A percentile compares a stretch with the other conserved stretches of the same genome.
Conservation (phyloP, 306 rosid genomes). For the Oemleria cerasiformis region DNA sequence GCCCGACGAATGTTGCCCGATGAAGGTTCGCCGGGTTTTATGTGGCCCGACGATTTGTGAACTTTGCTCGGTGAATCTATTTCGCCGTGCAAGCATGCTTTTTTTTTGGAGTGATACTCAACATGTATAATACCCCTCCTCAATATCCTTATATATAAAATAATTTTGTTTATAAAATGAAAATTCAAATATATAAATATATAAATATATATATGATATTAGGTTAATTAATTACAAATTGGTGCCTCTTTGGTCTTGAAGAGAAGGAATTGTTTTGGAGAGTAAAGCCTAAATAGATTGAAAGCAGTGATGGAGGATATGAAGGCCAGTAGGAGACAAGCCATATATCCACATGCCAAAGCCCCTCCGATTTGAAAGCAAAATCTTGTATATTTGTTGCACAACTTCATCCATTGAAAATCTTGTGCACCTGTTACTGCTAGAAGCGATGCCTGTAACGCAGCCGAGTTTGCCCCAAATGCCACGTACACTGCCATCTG, state of each 20-base stretch:
- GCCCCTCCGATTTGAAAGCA: conserved; percentile 65
- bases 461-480: conserved; percentile 48
- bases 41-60: no score
- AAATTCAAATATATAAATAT: no score
- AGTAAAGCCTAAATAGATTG: conserved; percentile 55
- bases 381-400: conserved; percentile 57
- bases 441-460: conserved; percentile 32
- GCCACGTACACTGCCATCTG: conserved; percentile 56
- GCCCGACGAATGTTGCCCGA: no score
- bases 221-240: no score
- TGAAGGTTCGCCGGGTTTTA: no score
- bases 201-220: no score
- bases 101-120: no score
- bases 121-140: no score
- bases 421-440: conserved; percentile 48
- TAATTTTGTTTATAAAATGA: no score
- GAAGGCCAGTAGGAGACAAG: conserved; percentile 48
- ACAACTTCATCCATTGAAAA: conserved; percentile 66
- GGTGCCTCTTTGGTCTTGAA: conserved; percentile 28
- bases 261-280: conserved; percentile 47
- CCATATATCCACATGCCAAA: conserved; percentile 45
- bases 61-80: no score
- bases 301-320: conserved; percentile 56
- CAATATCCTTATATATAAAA: no score
- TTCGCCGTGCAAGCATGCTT: no score